Evolutionary conservation across 768 basidiomycete genomes (phyloP).

Genomic region (Phlegmacium glaucopus): DNA sequence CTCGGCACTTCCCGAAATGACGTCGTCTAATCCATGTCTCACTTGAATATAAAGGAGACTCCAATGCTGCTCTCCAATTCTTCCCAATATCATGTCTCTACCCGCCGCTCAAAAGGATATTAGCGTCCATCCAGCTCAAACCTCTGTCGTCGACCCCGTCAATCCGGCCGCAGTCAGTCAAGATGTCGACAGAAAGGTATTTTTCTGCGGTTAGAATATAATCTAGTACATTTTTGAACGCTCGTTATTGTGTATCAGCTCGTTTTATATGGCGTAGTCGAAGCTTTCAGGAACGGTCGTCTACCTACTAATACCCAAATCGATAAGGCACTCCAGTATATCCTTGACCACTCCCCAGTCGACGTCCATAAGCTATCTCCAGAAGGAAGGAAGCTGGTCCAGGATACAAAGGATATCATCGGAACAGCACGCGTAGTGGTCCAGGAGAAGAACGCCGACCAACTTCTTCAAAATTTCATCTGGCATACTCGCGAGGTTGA

Average conservation of each 20-base stretch:
- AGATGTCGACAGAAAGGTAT: slow-evolving; percentile 82
- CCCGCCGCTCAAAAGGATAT: slow-evolving; percentile 62
- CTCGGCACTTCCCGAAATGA: too few species aligned
- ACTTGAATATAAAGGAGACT: too few species aligned
- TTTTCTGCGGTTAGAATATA: not conserved
- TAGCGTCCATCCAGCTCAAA: slow-evolving; percentile 48
- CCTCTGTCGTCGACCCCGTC: slow-evolving; percentile 65
- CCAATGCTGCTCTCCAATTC: not conserved
- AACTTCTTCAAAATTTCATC: slow-evolving; percentile 88
- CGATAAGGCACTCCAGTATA: slow-evolving; percentile 66
- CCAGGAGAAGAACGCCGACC: slow-evolving; percentile 83
- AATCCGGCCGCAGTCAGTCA: slow-evolving; percentile 56
- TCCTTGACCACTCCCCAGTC: slow-evolving; percentile 55
- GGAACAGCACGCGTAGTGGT: slow-evolving; percentile 70
- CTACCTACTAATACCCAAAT: slow-evolving; percentile 82
- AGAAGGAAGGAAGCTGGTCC: slow-evolving; percentile 73
- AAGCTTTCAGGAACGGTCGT: slow-evolving; percentile 77
- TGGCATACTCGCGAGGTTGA: slow-evolving; percentile 70
- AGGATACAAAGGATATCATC: slow-evolving; percentile 78
- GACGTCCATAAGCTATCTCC: slow-evolving; percentile 64
- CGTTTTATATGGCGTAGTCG: slow-evolving; percentile 74
- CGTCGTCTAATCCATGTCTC: too few species aligned
- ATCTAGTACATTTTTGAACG: not conserved
- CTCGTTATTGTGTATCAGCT: slow-evolving; percentile 36
- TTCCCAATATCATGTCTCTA: slow-evolving; percentile 57